Percentiles rank a stretch among this genome's conserved stretches.
These are phyloP conservation scores for Adansonia gregorii DNA, from an alignment of 441 rosid genomes.

Conservation along the genomic window DNA sequence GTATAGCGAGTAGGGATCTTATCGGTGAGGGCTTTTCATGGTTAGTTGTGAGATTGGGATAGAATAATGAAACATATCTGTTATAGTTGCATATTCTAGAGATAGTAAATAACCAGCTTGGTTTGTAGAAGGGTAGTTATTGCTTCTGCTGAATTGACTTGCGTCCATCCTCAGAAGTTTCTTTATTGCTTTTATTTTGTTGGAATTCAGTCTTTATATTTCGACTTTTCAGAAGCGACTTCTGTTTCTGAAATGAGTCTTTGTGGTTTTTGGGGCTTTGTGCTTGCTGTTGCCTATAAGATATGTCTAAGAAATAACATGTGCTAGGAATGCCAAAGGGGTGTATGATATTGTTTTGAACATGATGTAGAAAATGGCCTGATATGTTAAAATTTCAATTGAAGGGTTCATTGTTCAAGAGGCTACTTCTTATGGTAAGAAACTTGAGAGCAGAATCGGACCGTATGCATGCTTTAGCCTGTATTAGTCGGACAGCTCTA, in stretches of 20 bases:
- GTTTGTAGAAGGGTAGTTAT: neutral
- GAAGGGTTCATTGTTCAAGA: slow-evolving; percentile 94
- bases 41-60: neutral
- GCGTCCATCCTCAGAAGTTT: neutral
- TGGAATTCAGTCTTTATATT: neutral
- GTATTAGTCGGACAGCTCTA: slow-evolving; percentile 97
- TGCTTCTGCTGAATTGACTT: neutral
- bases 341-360: neutral
- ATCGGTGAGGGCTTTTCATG: neutral
- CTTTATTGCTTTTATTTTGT: neutral
- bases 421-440: slow-evolving; percentile 96
- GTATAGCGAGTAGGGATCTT: neutral
- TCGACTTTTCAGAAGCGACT: neutral
- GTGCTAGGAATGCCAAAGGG: neutral
- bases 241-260: neutral
- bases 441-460: slow-evolving; percentile 99
- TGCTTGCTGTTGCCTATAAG: neutral
- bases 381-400: slow-evolving; percentile 33
- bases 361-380: slow-evolving; percentile 24
- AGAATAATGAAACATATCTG: neutral
- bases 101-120: neutral
- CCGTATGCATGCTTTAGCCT: slow-evolving; percentile 98
- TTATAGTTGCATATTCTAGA: neutral
- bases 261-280: neutral
- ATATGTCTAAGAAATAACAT: slow-evolving; percentile 1